Evolutionary conservation across 78 protist species (phyloP).

Genomic region (Planoprotostelium fungivorum): DNA sequence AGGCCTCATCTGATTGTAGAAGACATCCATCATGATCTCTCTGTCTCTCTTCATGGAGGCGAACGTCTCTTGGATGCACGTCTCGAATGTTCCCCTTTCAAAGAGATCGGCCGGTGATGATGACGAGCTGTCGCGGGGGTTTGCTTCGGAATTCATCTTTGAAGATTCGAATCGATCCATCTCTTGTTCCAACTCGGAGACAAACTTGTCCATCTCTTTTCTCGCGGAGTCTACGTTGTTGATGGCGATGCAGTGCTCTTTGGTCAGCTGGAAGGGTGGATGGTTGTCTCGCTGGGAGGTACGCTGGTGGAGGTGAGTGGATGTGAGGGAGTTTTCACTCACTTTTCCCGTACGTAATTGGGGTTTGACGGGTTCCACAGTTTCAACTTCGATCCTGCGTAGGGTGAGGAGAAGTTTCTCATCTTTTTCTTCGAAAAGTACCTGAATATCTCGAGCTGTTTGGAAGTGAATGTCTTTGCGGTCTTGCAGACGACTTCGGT

Average conservation of each 20-base stretch:
- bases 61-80: not conserved
- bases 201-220: not conserved
- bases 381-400: not conserved
- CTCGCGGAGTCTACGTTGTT: not conserved
- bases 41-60: not conserved
- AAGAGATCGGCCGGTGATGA: not conserved
- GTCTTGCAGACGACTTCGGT: not conserved
- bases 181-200: not conserved
- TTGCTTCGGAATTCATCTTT: not conserved
- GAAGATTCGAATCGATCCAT: not conserved
- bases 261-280: not conserved
- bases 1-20: not conserved
- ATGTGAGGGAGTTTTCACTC: no score
- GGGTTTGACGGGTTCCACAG: not conserved
- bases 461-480: not conserved
- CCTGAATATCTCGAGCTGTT: not conserved
- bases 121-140: no score
- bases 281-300: not conserved
- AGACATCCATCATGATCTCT: not conserved
- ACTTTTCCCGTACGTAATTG: no score
- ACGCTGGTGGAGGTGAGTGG: not conserved
- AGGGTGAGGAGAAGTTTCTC: not conserved
- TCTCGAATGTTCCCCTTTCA: not conserved
- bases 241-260: not conserved
- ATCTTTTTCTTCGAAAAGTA: not conserved